Percentiles rank a stretch among this genome's conserved stretches.
These are phyloP conservation scores for Reticulascus tulasneorum DNA, from an alignment of 2,329 filamentous ascomycete species.

Conservation along the genomic window DNA sequence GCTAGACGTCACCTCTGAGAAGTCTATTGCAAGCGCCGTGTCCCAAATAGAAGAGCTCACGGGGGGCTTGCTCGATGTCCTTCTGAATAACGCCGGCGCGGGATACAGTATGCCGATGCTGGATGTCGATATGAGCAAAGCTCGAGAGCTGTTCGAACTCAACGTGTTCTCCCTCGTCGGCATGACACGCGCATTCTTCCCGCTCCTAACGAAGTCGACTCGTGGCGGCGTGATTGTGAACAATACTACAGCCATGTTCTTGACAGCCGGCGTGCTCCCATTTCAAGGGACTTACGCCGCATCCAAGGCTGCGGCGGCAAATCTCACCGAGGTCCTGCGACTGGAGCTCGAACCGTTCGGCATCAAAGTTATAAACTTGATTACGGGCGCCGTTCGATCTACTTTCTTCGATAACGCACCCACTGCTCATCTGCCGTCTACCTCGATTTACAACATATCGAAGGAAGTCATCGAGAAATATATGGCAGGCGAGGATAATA, in stretches of 20 bases:
- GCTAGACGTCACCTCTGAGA: slow-evolving; percentile 19
- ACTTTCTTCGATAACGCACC: too few relatives aligned
- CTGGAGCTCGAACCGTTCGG: background rate
- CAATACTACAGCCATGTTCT: too few relatives aligned
- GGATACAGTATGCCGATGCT: slow-evolving; percentile 20
- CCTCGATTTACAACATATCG: too few relatives aligned
- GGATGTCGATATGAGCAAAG: slow-evolving; percentile 15
- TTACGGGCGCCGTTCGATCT: too few relatives aligned
- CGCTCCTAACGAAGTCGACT: slow-evolving; percentile 17
- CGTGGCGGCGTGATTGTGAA: too few relatives aligned
- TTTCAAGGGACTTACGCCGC: slow-evolving; percentile 1
- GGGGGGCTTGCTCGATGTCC: slow-evolving; percentile 20
- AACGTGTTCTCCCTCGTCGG: slow-evolving; percentile 21
- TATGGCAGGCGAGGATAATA: slow-evolving; percentile 60
- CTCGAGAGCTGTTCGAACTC: slow-evolving; percentile 17
- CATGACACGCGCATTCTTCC: slow-evolving; percentile 18
- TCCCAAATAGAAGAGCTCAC: slow-evolving; percentile 14
- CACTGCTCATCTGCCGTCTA: too few relatives aligned
- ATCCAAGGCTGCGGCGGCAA: slow-evolving; percentile 1
- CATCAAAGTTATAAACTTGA: background rate
- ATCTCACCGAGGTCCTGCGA: background rate
- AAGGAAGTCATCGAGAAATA: too few relatives aligned
- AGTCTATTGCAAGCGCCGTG: slow-evolving; percentile 17
- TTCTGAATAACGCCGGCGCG: slow-evolving; percentile 25
- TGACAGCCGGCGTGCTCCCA: too few relatives aligned